Base-by-base conservation (phyloP, 371 early-diverging fungal species). In the Rhizopus arrhizus region DNA sequence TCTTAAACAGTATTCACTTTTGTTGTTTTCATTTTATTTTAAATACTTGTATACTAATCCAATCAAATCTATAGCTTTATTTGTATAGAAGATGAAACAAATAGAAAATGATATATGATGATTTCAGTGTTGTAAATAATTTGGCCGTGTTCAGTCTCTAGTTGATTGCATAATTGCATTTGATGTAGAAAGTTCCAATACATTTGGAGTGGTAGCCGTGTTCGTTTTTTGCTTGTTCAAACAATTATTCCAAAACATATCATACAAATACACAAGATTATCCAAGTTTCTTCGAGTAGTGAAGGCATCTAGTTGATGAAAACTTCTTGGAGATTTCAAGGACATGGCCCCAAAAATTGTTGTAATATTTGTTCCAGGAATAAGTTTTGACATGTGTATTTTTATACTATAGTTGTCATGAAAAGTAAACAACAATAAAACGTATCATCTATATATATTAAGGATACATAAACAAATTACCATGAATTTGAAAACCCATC, bases 401-500 rank as follows among this genome's bases (percentile, higher is more conserved):
- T 48, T 48, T 31, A 48, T 48, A 48, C 29, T 15, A 48, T 48
- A 48, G 1, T n/a, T 48, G 29, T 31, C 31, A 29, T 48, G 48
- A 33, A 48, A 48, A 48, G 29, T 48, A 48, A 48, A 1, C 1
- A 22, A 2, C 22, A 48, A 48, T 48, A 29, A 48, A 29, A 48
- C 6, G 29, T 1, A 28, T 48, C 28, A 48, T 3, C 31, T 48
- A 8, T 48, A 48, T 45, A 45, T 48, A 45, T 45, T 45, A 45
- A 12, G 45, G 45, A 45, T 45, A 45, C 48, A 48, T 12, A 48
- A 48, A 48, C 29, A 48, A 48, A 28, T 51, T 60, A 61, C 66
- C 62, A 61, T 66, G 66, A 2, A 66, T 61, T 31, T 66, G 62
- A 58, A 66, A 61, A 32, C 38, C 36, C 50, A 66, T 34, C 31